Evolutionary conservation across 164 flowering plant species (phyloP), one percentile per base, ranked within the genome.

Genomic region (Kingdonia uniflora): DNA sequence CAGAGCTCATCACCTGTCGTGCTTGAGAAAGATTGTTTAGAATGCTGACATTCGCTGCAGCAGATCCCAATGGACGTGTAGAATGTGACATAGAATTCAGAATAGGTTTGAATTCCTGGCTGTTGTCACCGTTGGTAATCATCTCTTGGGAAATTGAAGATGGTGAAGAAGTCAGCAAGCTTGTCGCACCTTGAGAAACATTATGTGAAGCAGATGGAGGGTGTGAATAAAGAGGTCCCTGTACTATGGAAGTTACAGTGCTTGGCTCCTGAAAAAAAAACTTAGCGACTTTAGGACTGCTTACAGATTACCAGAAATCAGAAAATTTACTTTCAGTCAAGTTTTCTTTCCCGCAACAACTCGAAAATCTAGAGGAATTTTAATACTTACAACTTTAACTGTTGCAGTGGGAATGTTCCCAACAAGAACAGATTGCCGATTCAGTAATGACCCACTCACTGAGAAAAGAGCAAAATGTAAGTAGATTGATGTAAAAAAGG

Each of bases 21-120:
- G 73, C 95, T 70, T 82, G 90, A 66, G 94, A 84, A 25, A 87
- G 75, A 60, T 80, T 82, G 61, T 87, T 91, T 44, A 91, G 73
- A 60, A 91, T 83, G 66, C 58, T 85, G 52, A 80, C 85, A 74
- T 88, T 88, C 63, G 86, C 95, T 62, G 83, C 81, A 51, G 80
- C 74, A 48, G 79, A 74, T 62, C 76, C 79, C 40, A 59, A 70
- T 42, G 92, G 80, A 22, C 96, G 83, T 53, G 70, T 42, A 1
- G 82, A 44, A 47, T 77, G 84, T 25, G 82, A 6, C 63, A 78
- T 66, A 29, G 70, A 71, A 74, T 51, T 74, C 19, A 84, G 82
- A 20, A 72, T 19, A 44, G 97, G 96, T 60, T 91, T 91, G 51
- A 73, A 52, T 24, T 91, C 96, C 53, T 68, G 84, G 29, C 57